Percentiles rank a stretch among this genome's conserved stretches.
Conservation (phyloP, 306 rosid species). For the Astragalus glycyphyllos region DNA sequence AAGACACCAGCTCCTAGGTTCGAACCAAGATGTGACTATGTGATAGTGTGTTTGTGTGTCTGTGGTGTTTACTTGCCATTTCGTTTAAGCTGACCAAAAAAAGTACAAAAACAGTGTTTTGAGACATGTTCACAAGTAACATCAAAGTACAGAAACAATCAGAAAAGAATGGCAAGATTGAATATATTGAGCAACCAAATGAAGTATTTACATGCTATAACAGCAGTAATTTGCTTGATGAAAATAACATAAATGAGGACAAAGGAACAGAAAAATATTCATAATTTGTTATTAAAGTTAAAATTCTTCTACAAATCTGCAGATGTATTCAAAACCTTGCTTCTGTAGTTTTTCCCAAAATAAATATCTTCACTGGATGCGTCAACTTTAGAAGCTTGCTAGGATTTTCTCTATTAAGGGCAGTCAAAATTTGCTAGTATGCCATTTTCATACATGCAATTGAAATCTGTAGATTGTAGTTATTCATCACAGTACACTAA, state of each 20-base stretch:
- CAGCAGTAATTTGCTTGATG: slow-evolving; percentile 47
- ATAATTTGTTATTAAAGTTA: slow-evolving; percentile 50
- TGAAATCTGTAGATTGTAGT: slow-evolving; percentile 35
- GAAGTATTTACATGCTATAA: slow-evolving; percentile 65
- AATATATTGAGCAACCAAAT: slow-evolving; percentile 59
- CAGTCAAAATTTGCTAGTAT: slow-evolving; percentile 63
- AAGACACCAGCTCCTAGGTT: too few species aligned
- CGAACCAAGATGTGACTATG: too few species aligned
- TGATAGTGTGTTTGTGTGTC: too few species aligned
- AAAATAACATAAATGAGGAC: slow-evolving; percentile 23
- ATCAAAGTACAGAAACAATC: slow-evolving; percentile 35
- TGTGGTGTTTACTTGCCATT: too few species aligned
- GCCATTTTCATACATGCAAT: slow-evolving; percentile 60
- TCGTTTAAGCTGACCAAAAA: too few species aligned
- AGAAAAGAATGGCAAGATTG: slow-evolving; percentile 53
- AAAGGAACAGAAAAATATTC: slow-evolving; percentile 19
- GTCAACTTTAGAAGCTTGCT: slow-evolving; percentile 51
- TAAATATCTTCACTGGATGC: slow-evolving; percentile 46
- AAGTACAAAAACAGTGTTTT: too few species aligned
- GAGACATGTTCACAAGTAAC: not conserved
- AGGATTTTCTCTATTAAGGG: slow-evolving; percentile 42
- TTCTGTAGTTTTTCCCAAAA: slow-evolving; percentile 49
- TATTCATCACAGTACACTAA: slow-evolving; percentile 46
- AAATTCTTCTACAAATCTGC: slow-evolving; percentile 54
- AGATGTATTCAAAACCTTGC: slow-evolving; percentile 58